Evolutionary conservation across 1,284 basidiomycete species (phyloP).

Genomic region (Rhodotorula sp.): DNA sequence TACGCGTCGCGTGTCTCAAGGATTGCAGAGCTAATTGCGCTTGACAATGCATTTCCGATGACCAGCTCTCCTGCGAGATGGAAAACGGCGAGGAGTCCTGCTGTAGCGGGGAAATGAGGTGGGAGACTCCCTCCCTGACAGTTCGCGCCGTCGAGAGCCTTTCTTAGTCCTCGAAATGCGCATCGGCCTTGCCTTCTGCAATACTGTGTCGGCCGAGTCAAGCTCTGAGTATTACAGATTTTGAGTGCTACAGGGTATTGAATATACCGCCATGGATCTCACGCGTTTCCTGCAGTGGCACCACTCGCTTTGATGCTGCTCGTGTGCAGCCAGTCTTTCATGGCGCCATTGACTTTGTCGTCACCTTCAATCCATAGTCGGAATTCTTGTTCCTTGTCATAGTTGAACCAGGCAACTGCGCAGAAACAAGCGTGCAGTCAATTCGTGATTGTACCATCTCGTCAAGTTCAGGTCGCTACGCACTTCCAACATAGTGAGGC

Average conservation of each 20-base stretch:
- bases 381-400: conserved; percentile 18
- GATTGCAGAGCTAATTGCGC: not conserved
- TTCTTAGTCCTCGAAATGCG: too few relatives aligned
- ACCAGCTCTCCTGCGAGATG: too few relatives aligned
- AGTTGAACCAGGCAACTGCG: conserved; percentile 11
- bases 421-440: not conserved
- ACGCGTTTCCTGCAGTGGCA: conserved; percentile 15
- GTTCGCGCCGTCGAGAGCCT: too few relatives aligned
- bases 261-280: not conserved
- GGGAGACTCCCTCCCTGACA: too few relatives aligned
- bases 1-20: conserved; percentile 1
- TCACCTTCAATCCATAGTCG: conserved; percentile 8
- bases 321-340: conserved; percentile 16
- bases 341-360: conserved; percentile 1
- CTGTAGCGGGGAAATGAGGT: too few relatives aligned
- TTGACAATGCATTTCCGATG: too few relatives aligned
- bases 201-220: not conserved
- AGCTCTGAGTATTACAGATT: not conserved
- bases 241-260: not conserved
- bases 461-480: not conserved
- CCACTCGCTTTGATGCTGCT: conserved; percentile 4
- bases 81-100: too few relatives aligned
- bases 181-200: too few relatives aligned
- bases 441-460: not conserved
- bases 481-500: conserved; percentile 37